phyloP scores from a whole-genome alignment of 345 rosid species.

The Rhodamnia argentea region DNA sequence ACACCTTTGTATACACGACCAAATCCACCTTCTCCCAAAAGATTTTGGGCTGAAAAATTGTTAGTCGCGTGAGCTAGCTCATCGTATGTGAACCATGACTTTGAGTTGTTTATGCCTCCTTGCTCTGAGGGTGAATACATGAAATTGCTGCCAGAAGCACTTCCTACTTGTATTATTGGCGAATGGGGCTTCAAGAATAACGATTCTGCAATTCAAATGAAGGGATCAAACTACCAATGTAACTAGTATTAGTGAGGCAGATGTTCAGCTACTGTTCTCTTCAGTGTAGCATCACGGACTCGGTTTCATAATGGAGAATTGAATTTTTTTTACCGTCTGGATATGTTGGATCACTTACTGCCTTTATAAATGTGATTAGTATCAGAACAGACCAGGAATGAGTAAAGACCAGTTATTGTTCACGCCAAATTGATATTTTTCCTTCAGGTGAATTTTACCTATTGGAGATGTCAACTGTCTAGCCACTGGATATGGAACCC shows the following conservation, averaged over 20 bases:
- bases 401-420: neutral
- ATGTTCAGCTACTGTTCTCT: neutral
- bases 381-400: neutral
- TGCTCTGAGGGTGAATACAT: slow-evolving; percentile 57
- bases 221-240: neutral
- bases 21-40: slow-evolving; percentile 97
- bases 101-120: slow-evolving; percentile 61
- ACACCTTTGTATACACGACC: slow-evolving; percentile 95
- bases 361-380: neutral
- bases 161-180: slow-evolving; percentile 33
- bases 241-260: neutral
- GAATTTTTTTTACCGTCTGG: neutral
- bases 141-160: slow-evolving; percentile 43
- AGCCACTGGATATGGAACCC: neutral
- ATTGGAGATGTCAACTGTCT: neutral
- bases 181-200: slow-evolving; percentile 17
- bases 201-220: neutral
- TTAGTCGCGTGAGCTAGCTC: slow-evolving; percentile 68
- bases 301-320: neutral
- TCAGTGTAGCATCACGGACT: neutral
- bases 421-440: neutral
- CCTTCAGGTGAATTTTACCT: neutral
- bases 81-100: slow-evolving; percentile 81
- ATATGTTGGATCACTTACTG: neutral
- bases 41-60: slow-evolving; percentile 64